Conservation (phyloP, 805 yeast species). For the Yarrowia phangngaensis region DNA sequence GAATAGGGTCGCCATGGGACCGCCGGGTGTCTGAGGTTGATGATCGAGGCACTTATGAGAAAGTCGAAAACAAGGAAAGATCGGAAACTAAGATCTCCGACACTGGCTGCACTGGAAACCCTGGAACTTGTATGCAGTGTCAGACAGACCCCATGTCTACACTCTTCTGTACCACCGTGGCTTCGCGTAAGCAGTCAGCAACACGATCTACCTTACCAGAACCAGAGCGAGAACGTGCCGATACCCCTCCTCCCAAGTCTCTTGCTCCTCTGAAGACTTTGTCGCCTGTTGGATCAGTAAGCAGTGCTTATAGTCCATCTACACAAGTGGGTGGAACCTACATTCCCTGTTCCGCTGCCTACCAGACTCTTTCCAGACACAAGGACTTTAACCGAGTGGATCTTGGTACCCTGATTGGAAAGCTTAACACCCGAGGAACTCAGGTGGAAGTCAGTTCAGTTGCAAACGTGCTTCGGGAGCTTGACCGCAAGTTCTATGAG, state of each 20-base stretch:
- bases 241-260: slow-evolving; percentile 15
- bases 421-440: slow-evolving; percentile 76
- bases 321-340: slow-evolving; percentile 42
- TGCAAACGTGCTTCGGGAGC: slow-evolving; percentile 75
- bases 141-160: slow-evolving; percentile 85
- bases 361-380: slow-evolving; percentile 78
- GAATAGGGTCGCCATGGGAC: slow-evolving; percentile 30
- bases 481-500: slow-evolving; percentile 63
- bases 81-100: slow-evolving; percentile 1
- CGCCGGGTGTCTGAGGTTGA: neutral
- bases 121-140: slow-evolving; percentile 82
- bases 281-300: slow-evolving; percentile 19
- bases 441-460: slow-evolving; percentile 89
- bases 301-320: slow-evolving; percentile 27
- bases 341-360: slow-evolving; percentile 88
- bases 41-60: neutral
- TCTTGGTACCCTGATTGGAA: slow-evolving; percentile 67
- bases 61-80: neutral
- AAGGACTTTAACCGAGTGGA: slow-evolving; percentile 71
- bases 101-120: slow-evolving; percentile 74
- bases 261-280: slow-evolving; percentile 15
- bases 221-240: slow-evolving; percentile 14
- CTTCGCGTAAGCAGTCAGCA: slow-evolving; percentile 41
- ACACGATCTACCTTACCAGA: slow-evolving; percentile 20
- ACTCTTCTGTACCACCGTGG: slow-evolving; percentile 80